Base-by-base conservation (phyloP, 2,329 filamentous ascomycete genomes). In the Epichloe glyceriae region DNA sequence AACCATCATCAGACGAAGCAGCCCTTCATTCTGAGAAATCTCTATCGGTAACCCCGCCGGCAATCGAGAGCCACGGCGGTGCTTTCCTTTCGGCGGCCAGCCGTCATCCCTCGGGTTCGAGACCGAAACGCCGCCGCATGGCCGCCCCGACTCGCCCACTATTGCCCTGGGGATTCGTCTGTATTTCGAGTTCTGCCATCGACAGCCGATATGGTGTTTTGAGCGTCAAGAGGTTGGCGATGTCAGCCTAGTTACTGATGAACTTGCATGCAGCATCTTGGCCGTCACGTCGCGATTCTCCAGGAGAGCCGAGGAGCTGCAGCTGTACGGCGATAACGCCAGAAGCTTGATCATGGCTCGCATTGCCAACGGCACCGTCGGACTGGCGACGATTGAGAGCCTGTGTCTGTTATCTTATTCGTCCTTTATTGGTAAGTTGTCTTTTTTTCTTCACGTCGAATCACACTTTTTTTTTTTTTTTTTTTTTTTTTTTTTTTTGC, bases 351-450 rank as follows among this genome's bases (percentile, higher is more conserved):
- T 64, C 55, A 76, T 75, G 73, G 64, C 74, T 5, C 70, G 73
- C 19, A 70, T 76, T 37, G 73, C 73, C 1, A 73, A 74, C 52
- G 73, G 73, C 2, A 69, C 70, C 0, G 73, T 76, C 2, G 70
- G 72, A 47, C 59, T 76, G 2, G 62, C 67, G 15, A 76, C 73
- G 0, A 70, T 76, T 3, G 73, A 76, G 54, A 74, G 72, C 54
- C 55, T 76, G 7, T 76, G 74, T 58, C 59, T 76, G 4, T 64
- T 76, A 1, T 69, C 73, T 0, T 75, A 73, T 44, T 73, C 71
- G 3, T 70, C 67, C 0, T 76, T 76, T 50, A 68, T 75, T 49
- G 72, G 73, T 72, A 68, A 37, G 58, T 12, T 17, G 4, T 15
- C 0, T 11, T 2, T 43, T 2, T 11, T 30, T 5, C 8, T 30